Percentiles rank a stretch among this genome's conserved stretches.
phyloP scores from a whole-genome alignment of 2,329 filamentous ascomycete genomes.

The Fusarium sp. region DNA sequence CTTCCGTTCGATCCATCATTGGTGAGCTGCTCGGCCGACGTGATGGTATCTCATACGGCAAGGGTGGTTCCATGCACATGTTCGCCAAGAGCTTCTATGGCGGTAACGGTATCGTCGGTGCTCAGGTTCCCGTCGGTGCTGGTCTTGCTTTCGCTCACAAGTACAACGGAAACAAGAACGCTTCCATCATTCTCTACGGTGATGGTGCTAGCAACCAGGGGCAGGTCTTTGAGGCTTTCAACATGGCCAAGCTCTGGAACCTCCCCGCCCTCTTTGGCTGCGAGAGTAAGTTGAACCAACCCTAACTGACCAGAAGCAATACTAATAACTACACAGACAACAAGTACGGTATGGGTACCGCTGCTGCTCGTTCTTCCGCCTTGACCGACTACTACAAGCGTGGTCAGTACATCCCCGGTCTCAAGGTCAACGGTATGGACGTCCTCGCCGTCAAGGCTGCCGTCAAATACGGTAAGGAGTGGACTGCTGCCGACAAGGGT shows the following conservation, averaged over 20 bases:
- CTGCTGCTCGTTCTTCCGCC: constrained; percentile 92
- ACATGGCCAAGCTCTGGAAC: constrained; percentile 99
- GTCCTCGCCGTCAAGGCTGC: constrained; percentile 98
- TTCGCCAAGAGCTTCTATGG: constrained; percentile 98
- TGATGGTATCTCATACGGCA: constrained; percentile 97
- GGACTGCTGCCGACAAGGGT: constrained; percentile 85
- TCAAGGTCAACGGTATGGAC: constrained; percentile 99
- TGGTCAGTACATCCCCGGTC: constrained; percentile 98
- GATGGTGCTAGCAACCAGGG: constrained; percentile 99
- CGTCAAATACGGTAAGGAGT: constrained; percentile 93
- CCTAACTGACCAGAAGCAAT: background rate
- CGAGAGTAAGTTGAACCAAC: constrained; percentile 80
- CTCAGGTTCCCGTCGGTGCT: constrained; percentile 96
- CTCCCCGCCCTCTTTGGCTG: constrained; percentile 96
- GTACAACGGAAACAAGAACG: constrained; percentile 89
- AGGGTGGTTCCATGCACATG: constrained; percentile 99
- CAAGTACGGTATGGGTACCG: constrained; percentile 99
- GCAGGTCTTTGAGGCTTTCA: constrained; percentile 99
- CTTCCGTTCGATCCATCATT: constrained; percentile 90
- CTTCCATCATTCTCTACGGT: constrained; percentile 92
- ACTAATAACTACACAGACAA: constrained; percentile 77
- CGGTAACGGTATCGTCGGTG: constrained; percentile 98
- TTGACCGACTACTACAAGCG: constrained; percentile 99
- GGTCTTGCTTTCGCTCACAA: constrained; percentile 97
- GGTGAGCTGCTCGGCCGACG: constrained; percentile 95